phyloP scores from a whole-genome alignment of 257 asterid species.

The Penstemon eatonii region DNA sequence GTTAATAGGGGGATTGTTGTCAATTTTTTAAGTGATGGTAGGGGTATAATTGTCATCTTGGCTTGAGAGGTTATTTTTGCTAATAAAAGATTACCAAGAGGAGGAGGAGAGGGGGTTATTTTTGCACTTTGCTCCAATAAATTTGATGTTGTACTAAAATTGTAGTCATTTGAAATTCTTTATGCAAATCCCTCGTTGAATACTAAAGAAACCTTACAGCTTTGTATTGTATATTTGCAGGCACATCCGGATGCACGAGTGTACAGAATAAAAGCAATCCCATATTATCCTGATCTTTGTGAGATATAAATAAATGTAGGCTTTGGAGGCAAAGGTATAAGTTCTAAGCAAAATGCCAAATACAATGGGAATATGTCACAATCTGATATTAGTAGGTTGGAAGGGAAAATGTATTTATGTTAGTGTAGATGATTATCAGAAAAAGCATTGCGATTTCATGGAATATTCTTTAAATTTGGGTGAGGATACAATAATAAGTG shows the following conservation, averaged over 20 bases:
- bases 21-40: too few relatives aligned
- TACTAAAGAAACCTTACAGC: background rate
- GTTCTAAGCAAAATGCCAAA: constrained; percentile 17
- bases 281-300: constrained; percentile 32
- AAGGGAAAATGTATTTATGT: constrained; percentile 13
- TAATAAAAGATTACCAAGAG: too few relatives aligned
- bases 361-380: constrained; percentile 6
- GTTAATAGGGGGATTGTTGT: too few relatives aligned
- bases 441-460: too few relatives aligned
- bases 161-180: too few relatives aligned
- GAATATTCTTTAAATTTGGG: constrained; percentile 19
- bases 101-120: too few relatives aligned
- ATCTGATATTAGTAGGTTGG: constrained; percentile 14
- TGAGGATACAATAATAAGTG: constrained; percentile 8
- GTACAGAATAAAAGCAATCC: constrained; percentile 34
- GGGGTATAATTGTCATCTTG: too few relatives aligned
- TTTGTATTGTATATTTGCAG: constrained; percentile 30
- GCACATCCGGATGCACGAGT: constrained; percentile 36
- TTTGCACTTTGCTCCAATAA: too few relatives aligned
- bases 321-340: constrained; percentile 16
- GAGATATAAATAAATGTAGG: constrained; percentile 29
- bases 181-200: too few relatives aligned
- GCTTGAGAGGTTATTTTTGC: too few relatives aligned
- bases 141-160: too few relatives aligned
- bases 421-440: background rate